phyloP scores from a whole-genome alignment of 495 filamentous ascomycete genomes.

The Penicillium coffeae region DNA sequence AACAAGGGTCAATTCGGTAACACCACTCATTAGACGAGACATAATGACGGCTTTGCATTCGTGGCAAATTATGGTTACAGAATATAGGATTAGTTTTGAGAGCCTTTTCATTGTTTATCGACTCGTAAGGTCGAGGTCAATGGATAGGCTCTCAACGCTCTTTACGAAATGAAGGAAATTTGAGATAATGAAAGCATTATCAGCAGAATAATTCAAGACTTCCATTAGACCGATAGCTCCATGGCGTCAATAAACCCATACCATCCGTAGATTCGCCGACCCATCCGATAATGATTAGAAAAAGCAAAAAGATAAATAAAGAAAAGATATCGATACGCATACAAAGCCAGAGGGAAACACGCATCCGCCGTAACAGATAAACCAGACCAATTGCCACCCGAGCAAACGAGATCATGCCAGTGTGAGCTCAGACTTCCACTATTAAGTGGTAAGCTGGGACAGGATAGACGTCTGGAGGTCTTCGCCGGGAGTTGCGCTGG shows the following conservation, averaged over 20 bases:
- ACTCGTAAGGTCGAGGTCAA: no score
- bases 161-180: no score
- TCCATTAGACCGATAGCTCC: conserved; percentile 30
- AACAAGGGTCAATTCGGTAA: no score
- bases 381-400: background rate
- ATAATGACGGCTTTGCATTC: no score
- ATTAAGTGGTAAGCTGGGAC: background rate
- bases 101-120: no score
- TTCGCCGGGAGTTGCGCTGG: background rate
- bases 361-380: background rate
- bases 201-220: conserved; percentile 4
- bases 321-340: background rate
- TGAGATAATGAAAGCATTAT: no score
- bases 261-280: conserved; percentile 37
- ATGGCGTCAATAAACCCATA: conserved; percentile 16
- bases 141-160: no score
- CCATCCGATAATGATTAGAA: conserved; percentile 33
- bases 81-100: no score
- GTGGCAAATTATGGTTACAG: no score
- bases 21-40: no score
- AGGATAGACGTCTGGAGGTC: background rate
- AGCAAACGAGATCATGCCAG: background rate
- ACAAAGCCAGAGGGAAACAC: background rate
- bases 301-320: background rate
- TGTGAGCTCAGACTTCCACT: background rate